Percentiles rank a stretch among this genome's conserved stretches.
phyloP scores from a whole-genome alignment of 2,329 filamentous ascomycete genomes.

The Pseudopithomyces maydicus region DNA sequence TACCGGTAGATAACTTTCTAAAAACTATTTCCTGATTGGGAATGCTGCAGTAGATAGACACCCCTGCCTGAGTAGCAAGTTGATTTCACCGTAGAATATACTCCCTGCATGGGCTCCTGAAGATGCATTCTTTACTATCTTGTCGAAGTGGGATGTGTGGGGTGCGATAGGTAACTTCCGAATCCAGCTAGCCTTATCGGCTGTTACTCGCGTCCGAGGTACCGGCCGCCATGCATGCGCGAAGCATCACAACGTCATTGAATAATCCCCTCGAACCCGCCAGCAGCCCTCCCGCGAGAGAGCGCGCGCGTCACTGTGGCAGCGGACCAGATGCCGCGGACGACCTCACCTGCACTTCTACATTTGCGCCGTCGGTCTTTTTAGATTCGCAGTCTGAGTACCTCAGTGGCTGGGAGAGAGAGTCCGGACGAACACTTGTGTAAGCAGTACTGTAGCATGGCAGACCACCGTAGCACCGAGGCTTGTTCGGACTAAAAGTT shows the following conservation, averaged over 20 bases:
- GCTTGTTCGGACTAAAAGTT: not conserved
- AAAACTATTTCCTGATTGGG: no score
- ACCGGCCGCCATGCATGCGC: not conserved
- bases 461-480: not conserved
- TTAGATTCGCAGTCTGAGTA: not conserved
- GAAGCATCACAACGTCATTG: conserved; percentile 7
- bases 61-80: no score
- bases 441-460: not conserved
- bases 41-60: no score
- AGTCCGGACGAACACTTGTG: not conserved
- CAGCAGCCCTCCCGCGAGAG: not conserved
- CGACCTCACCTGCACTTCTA: conserved; percentile 3
- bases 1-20: no score
- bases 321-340: conserved; percentile 26
- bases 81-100: no score
- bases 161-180: not conserved
- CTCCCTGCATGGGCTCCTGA: no score
- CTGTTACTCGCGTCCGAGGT: not conserved
- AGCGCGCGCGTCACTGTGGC: not conserved
- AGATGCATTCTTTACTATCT: no score
- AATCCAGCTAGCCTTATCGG: conserved; percentile 5
- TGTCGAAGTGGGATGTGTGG: not conserved
- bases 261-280: not conserved
- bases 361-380: not conserved
- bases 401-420: conserved; percentile 6